Evolutionary conservation across 495 filamentous ascomycete genomes (phyloP), one percentile per base, ranked within the genome.

Genomic region (Paragyromitra xinjiangensis): DNA sequence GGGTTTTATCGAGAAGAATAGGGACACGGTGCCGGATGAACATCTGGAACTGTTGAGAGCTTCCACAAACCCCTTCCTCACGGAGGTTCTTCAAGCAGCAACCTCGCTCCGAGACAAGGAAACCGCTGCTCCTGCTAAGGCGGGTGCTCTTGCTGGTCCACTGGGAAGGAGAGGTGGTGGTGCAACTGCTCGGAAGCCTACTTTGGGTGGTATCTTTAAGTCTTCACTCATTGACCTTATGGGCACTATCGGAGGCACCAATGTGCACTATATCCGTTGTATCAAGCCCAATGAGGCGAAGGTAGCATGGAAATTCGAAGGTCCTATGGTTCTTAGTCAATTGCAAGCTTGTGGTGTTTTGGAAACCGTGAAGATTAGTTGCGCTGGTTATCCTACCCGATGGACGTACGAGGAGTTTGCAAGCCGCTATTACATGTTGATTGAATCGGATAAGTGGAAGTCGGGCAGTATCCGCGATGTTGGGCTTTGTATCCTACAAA

Each of bases 371-470:
- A 90, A 96, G 83, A 99, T 99, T 82, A 97, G 93, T 85, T 97
- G 94, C 81, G 95, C 95, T 78, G 95, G 95, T 69, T 99, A 99
- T 82, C 95, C 95, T 12, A 98, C 96, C 48, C 87, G 95, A 81
- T 99, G 95, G 95, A 99, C 95, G 3, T 99, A 98, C 83, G 96
- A 99, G 83, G 95, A 98, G 83, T 99, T 99, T 84, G 95, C 95
- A 7, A 86, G 97, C 68, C 91, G 95, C 74, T 99, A 99, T 85
- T 99, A 99, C 85, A 97, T 99, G 93, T 86, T 99, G 75, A 93
- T 97, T 62, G 94, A 92, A 50, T 98, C 96, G 6, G 87, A 89
- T 40, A 88, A 92, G 71, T 97, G 95, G 94, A 97, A 93, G 24
- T 91, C 93, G 0, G 94, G 98, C 81, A 79, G 39, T 39, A 97